Conservation (phyloP, 192 early-diverging fungal genomes). For the Geranomyces variabilis region DNA sequence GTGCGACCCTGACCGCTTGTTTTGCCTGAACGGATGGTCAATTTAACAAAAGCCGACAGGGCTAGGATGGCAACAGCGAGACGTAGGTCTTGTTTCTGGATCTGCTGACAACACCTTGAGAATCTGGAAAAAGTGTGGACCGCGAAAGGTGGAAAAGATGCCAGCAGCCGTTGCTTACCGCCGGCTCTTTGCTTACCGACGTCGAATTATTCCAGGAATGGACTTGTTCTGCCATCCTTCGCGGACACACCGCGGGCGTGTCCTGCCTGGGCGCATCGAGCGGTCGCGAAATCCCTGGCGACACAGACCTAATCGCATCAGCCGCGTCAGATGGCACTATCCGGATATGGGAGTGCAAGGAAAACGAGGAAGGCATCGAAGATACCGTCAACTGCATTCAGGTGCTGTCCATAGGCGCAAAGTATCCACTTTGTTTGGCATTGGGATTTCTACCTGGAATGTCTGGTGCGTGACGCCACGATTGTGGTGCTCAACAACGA, state of each 20-base stretch:
- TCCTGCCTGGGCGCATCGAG: constrained; percentile 66
- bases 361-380: constrained; percentile 14
- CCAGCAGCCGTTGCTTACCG: too few relatives aligned
- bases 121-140: constrained; percentile 63
- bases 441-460: constrained; percentile 68
- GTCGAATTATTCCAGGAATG: constrained; percentile 37
- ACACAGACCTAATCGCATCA: constrained; percentile 64
- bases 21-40: too few relatives aligned
- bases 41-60: background rate
- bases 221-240: constrained; percentile 68
- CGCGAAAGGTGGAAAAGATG: too few relatives aligned
- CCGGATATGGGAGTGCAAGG: constrained; percentile 65
- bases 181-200: too few relatives aligned
- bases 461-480: too few relatives aligned
- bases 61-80: constrained; percentile 38
- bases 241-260: constrained; percentile 68
- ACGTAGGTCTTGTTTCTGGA: constrained; percentile 73
- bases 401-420: constrained; percentile 64
- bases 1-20: background rate
- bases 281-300: constrained; percentile 44
- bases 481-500: too few relatives aligned
- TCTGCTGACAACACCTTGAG: constrained; percentile 78
- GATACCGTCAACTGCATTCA: constrained; percentile 58
- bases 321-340: constrained; percentile 75
- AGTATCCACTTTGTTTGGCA: constrained; percentile 70